Base-by-base conservation (phyloP, 2,329 filamentous ascomycete genomes). In the Botrytis pseudocinerea region DNA sequence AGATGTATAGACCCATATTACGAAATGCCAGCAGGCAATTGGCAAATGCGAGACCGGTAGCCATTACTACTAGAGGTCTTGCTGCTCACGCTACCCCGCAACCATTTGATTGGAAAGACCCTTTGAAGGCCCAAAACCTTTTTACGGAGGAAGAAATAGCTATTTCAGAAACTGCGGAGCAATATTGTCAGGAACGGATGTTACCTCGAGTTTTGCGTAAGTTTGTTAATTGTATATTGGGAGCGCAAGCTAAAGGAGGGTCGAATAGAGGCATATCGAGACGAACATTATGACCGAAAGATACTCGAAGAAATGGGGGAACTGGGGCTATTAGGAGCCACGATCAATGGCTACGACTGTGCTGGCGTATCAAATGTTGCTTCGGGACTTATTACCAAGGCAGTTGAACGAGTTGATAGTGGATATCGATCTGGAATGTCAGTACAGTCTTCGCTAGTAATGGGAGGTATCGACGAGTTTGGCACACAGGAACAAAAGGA, bases 341-440 rank as follows among this genome's bases (percentile, higher is more conserved):
- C 90, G 28, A 95, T 97, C 75, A 85, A 95, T 76, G 95, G 94
- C 28, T 96, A 97, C 79, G 94, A 90, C 44, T 97, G 95, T 82
- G 94, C 94, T 7, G 94, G 94, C 71, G 92, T 93, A 40, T 95
- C 93, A 76, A 95, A 91, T 71, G 93, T 97, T 63, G 94, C 94
- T 14, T 92, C 92, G n/a, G 94, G 94, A 35, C 85, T 97, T 76
- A 97, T 97, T 82, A 97, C 93, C 32, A 90, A 94, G 80, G 94
- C 95, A 76, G 93, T 97, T 28, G 94, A 97, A 83, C 89, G 94
- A 73, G 93, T 97, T 42, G 94, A 97, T 81, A 96, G 93, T 74
- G 95, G 94, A 66, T 97, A 97, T 83, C 89, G 95, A 73, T 97
- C 93, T 66, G 94, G 93, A 76, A 97, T 97, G 92, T 97, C 93